A percentile compares a stretch with the other conserved stretches of the same genome.
These are phyloP conservation scores for Ophiostoma sp. DNA, from an alignment of 2,329 filamentous ascomycete genomes.

Conservation along the genomic window DNA sequence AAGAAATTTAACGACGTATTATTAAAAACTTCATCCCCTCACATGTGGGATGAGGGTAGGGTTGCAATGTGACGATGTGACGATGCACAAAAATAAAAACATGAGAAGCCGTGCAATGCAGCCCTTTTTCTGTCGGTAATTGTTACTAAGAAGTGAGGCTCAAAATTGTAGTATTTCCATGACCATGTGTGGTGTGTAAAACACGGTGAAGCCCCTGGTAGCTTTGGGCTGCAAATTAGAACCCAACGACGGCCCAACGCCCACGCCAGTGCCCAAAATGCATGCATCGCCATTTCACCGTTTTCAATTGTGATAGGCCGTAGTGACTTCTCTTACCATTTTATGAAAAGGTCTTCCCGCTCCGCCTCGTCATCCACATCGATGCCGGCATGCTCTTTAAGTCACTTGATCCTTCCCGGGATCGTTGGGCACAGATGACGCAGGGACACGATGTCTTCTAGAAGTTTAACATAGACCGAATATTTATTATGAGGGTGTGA, in stretches of 20 bases:
- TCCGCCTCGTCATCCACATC: conserved; percentile 27
- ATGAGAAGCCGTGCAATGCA: not conserved
- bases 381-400: conserved; percentile 31
- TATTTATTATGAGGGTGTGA: not conserved
- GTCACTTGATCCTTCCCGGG: conserved; percentile 33
- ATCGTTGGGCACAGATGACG: not conserved
- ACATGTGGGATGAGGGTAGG: not conserved
- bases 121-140: not conserved
- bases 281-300: not conserved
- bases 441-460: not conserved
- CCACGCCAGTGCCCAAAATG: not conserved
- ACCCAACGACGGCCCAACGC: not conserved
- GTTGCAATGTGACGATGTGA: not conserved
- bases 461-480: not conserved
- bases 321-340: not conserved
- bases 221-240: not conserved
- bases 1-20: not conserved
- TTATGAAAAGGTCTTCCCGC: not conserved
- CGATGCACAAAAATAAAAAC: not conserved
- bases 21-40: not conserved
- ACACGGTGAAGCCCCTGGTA: not conserved
- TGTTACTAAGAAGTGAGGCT: not conserved
- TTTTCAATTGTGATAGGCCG: conserved; percentile 19
- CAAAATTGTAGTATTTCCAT: not conserved
- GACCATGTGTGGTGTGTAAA: not conserved